phyloP scores from a whole-genome alignment of 2,329 filamentous ascomycete species.

The Colletotrichum plurivorum region DNA sequence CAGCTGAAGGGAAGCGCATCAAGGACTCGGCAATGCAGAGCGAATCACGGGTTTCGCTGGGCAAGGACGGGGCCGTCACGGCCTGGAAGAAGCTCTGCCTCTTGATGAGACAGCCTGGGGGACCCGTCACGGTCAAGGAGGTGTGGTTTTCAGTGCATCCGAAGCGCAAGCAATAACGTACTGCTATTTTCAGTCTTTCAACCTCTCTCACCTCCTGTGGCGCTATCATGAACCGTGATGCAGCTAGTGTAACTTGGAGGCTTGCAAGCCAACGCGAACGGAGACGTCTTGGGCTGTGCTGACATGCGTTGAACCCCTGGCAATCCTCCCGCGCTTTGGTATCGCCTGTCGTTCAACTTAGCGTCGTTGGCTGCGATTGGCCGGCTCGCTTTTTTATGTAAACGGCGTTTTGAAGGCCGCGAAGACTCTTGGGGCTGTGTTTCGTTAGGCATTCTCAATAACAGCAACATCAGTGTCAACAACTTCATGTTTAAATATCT shows the following conservation, averaged over 20 bases:
- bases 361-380: constrained; percentile 6
- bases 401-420: neutral
- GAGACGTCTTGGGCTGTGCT: neutral
- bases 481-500: neutral
- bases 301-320: neutral
- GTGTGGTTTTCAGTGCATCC: constrained; percentile 21
- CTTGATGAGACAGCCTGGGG: constrained; percentile 25
- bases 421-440: constrained; percentile 8
- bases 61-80: constrained; percentile 1
- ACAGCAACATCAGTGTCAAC: neutral
- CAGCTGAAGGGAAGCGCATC: constrained; percentile 46
- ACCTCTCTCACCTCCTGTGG: neutral
- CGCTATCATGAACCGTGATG: neutral
- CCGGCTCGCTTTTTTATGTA: constrained; percentile 24
- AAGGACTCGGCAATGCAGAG: constrained; percentile 42
- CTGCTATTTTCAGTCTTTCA: neutral
- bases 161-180: constrained; percentile 18
- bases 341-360: neutral
- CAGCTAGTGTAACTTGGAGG: neutral
- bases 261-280: neutral
- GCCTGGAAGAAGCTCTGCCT: constrained; percentile 22
- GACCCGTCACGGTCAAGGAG: constrained; percentile 19
- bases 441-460: constrained; percentile 1
- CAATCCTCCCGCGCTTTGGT: constrained; percentile 5
- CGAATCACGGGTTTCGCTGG: neutral